Evolutionary conservation across 768 basidiomycete species (phyloP), one percentile per base, ranked within the genome.

Genomic region (Cantharellus cinnabarinus): DNA sequence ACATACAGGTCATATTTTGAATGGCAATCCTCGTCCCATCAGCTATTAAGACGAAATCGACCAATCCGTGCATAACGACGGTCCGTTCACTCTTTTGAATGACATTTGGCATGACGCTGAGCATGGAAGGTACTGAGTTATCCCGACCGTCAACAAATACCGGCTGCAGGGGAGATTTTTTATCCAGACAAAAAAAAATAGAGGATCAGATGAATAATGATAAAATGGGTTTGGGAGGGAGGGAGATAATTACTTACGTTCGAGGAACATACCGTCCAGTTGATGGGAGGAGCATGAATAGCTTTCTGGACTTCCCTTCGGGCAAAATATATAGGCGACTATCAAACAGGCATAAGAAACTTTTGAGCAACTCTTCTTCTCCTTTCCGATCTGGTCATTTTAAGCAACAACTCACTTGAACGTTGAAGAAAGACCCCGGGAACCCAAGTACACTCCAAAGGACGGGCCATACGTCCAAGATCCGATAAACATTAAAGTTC

Each of bases 401-500:
- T 5, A 40, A 29, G 58, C 37, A 50, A 78, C 78, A 68, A 78
- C 78, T 65, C 78, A 78, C 40, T 78, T 68, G 61, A 78, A 79
- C 61, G 78, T 67, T 64, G 78, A 76, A 41, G 53, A 2, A 40
- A 5, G 1, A 67, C 78, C 64, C 83, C 79, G 84, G 83, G 75
- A 82, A 85, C n/a, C 83, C 84, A 39, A 86, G 79, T 3, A 85
- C 83, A 61, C 86, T 84, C 50, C 2, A 42, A 53, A 57, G 35
- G 3, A 53, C 20, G 2, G 5, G 15, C 2, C 14, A 1, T 57
- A 35, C 48, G 38, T 85, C 83, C 68, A 84, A 83, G 58, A 87
- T 83, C 29, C 81, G 77, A 66, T 87, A 88, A 4, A 85, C 74
- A 63, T 87, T 75, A 71, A 87, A 88, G 0, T 81, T 83, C 0